Evolutionary conservation across 163 green algal genomes (phyloP).

Genomic region (Chloromonas sp.): DNA sequence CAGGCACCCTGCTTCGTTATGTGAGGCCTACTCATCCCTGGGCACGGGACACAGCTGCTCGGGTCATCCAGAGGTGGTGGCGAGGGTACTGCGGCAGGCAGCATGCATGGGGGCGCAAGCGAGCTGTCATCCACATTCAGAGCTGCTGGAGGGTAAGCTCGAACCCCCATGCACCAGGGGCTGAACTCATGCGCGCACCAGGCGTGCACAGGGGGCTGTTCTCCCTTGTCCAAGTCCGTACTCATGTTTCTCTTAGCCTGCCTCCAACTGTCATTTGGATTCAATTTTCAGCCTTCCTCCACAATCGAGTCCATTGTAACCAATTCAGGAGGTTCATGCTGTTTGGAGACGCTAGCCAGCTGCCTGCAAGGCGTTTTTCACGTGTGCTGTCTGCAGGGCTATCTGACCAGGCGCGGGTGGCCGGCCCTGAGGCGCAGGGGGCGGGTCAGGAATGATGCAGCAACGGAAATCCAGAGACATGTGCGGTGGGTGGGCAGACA

Average conservation of each 20-base stretch:
- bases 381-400: constrained; percentile 7
- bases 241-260: too few relatives aligned
- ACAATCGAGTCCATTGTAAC: too few relatives aligned
- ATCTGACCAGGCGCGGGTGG: constrained; percentile 13
- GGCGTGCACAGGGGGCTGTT: too few relatives aligned
- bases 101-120: constrained; percentile 5
- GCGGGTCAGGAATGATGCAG: constrained; percentile 17
- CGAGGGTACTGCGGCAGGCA: constrained; percentile 3
- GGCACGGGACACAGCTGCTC: constrained; percentile 2
- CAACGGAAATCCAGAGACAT: constrained; percentile 17
- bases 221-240: too few relatives aligned
- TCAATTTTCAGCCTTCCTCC: too few relatives aligned
- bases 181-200: too few relatives aligned
- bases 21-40: neutral
- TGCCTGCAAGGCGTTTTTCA: neutral
- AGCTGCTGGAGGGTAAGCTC: constrained; percentile 17
- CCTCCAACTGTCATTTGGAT: too few relatives aligned
- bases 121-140: constrained; percentile 16
- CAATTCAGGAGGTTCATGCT: too few relatives aligned
- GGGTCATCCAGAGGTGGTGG: constrained; percentile 25
- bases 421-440: constrained; percentile 15
- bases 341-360: neutral
- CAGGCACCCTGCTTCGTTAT: constrained; percentile 7
- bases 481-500: neutral
- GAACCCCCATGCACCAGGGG: too few relatives aligned